Conservation (phyloP, 805 yeast species). For the Monosporozyma aerobia region DNA sequence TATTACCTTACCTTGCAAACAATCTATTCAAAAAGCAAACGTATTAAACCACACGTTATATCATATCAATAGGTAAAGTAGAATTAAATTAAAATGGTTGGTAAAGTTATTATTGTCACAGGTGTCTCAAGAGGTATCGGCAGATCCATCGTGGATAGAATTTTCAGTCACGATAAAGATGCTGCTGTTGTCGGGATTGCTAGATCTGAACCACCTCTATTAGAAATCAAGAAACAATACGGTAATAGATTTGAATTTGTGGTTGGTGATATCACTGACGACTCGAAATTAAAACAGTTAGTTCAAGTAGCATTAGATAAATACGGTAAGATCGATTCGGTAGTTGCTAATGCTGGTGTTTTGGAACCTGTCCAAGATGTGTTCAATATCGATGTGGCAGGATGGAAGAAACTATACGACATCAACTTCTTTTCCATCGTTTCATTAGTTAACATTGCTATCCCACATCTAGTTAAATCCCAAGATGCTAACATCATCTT, state of each 20-base stretch:
- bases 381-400: constrained; percentile 32
- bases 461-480: constrained; percentile 48
- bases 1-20: background rate
- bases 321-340: constrained; percentile 54
- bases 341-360: constrained; percentile 76
- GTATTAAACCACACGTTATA: too few species aligned
- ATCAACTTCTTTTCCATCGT: constrained; percentile 73
- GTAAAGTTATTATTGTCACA: constrained; percentile 42
- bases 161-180: constrained; percentile 31
- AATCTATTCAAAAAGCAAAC: constrained; percentile 14
- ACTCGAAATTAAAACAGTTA: constrained; percentile 25
- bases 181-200: constrained; percentile 60
- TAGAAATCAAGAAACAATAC: constrained; percentile 34
- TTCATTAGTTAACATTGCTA: constrained; percentile 41
- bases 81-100: constrained; percentile 14
- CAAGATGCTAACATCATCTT: constrained; percentile 55
- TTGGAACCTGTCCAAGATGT: constrained; percentile 66
- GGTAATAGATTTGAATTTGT: constrained; percentile 47
- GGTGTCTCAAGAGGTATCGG: constrained; percentile 79
- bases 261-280: constrained; percentile 53
- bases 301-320: constrained; percentile 38
- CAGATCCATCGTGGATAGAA: constrained; percentile 51
- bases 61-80: background rate
- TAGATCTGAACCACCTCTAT: constrained; percentile 46
- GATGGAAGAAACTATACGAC: constrained; percentile 61